phyloP scores from a whole-genome alignment of 768 basidiomycete species.

The Lenzites betulinus region DNA sequence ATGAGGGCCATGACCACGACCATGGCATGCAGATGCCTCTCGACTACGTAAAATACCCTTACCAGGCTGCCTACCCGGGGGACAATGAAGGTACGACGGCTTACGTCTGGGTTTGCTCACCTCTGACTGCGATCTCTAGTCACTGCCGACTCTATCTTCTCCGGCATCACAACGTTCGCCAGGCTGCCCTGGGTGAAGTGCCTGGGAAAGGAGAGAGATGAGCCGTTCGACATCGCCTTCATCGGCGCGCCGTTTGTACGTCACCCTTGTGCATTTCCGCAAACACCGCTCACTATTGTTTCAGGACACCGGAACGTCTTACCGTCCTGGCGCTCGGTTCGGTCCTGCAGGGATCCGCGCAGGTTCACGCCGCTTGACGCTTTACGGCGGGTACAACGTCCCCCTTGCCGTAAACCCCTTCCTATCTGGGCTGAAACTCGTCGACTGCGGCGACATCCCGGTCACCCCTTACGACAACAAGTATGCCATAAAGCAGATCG shows the following conservation, averaged over 20 bases:
- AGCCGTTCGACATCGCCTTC: slow-evolving; percentile 78
- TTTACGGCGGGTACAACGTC: slow-evolving; percentile 80
- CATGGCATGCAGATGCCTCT: slow-evolving; percentile 61
- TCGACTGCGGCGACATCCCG: slow-evolving; percentile 79
- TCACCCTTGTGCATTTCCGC: neutral
- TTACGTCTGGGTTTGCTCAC: neutral
- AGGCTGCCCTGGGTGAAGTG: slow-evolving; percentile 85
- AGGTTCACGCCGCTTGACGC: slow-evolving; percentile 72
- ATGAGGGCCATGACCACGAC: slow-evolving; percentile 43
- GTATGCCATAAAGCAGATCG: slow-evolving; percentile 72
- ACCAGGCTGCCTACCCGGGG: slow-evolving; percentile 56
- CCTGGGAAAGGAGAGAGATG: slow-evolving; percentile 59
- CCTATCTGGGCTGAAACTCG: slow-evolving; percentile 62
- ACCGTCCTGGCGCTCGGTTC: slow-evolving; percentile 82
- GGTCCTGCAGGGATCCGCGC: slow-evolving; percentile 84
- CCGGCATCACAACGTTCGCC: slow-evolving; percentile 84
- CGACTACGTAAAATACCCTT: slow-evolving; percentile 68
- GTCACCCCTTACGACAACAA: slow-evolving; percentile 81
- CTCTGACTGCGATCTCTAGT: slow-evolving; percentile 38
- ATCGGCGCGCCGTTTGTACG: slow-evolving; percentile 77
- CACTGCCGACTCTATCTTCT: slow-evolving; percentile 78
- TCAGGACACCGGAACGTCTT: slow-evolving; percentile 73
- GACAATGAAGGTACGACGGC: slow-evolving; percentile 55
- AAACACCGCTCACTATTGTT: neutral
- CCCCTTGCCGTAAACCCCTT: slow-evolving; percentile 76